Base-by-base conservation (phyloP, 2,329 filamentous ascomycete species). In the Neofusicoccum ribis region DNA sequence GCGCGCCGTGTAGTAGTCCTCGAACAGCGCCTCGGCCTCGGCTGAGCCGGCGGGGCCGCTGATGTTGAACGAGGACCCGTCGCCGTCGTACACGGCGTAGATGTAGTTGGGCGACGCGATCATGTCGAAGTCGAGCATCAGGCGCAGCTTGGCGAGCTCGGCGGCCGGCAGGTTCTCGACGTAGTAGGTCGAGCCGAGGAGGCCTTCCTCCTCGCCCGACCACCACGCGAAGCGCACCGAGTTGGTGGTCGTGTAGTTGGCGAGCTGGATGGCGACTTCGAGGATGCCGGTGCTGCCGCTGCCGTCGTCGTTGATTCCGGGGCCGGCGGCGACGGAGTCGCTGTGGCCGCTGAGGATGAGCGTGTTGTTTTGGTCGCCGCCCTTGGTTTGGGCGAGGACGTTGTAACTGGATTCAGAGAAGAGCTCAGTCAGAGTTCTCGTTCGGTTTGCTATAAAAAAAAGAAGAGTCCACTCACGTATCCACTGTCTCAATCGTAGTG, bases 221-320 rank as follows among this genome's bases (percentile, higher is more conserved):
- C 87, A 90, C 81, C 85, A 90, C 15, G 77, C 80, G 37, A 92
- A 91, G 74, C 89, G 89, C 14, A 84, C 85, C 2, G 82, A 85
- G 76, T 93, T 91, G 68, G 86, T 91, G 41, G 91, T 87, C 60
- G 88, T 85, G 81, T 91, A 94, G 60, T 91, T 83, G 83, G 86
- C 69, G 82, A 93, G 67, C 81, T 83, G 82, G 31, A 83, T 82
- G 9, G 87, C 87, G 36, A 88, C 80, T 61, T 86, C 85, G 8
- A 89, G 80, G 59, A 88, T 80, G 27, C 82, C 83, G 67, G 88
- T 83, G 39, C 84, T 87, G 64, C 90, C 90, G 3, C 88, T 89
- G 52, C 90, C 90, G 71, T 93, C 89, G 70, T 93, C 90, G 75
- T 93, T 93, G 82, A 93, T 92, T 20, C 90, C 90, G 1, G 87